Percentiles rank a stretch among this genome's conserved stretches.
These are phyloP conservation scores for Lentinula novae-zelandiae DNA, from an alignment of 1,284 basidiomycete species.

Conservation along the genomic window DNA sequence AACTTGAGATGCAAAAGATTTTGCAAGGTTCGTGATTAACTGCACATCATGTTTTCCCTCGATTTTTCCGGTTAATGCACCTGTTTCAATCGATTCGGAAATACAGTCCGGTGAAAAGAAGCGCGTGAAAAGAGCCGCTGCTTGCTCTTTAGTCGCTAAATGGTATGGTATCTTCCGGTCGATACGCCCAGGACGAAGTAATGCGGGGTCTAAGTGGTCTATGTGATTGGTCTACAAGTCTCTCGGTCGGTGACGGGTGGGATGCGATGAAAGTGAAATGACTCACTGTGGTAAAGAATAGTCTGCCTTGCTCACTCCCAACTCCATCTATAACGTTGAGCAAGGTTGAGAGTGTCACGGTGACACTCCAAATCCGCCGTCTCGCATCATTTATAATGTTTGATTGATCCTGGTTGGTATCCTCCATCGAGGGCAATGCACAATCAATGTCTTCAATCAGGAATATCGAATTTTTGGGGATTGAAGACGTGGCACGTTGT, in stretches of 20 bases:
- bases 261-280: background rate
- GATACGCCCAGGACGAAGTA: conserved; percentile 50
- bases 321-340: conserved; percentile 55
- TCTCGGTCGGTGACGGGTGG: background rate
- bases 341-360: conserved; percentile 39
- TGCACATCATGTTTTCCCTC: background rate
- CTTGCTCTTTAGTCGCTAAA: conserved; percentile 43
- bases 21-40: conserved; percentile 27
- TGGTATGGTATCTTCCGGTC: conserved; percentile 48
- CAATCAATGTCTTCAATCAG: conserved; percentile 57
- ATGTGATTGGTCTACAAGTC: conserved; percentile 44
- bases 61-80: too few species aligned
- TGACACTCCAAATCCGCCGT: conserved; percentile 29
- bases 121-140: conserved; percentile 43
- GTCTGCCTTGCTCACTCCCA: conserved; percentile 50
- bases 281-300: conserved; percentile 51
- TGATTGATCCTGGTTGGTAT: conserved; percentile 17
- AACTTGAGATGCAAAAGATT: conserved; percentile 38
- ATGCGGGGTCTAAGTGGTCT: conserved; percentile 48
- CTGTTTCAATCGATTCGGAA: background rate
- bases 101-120: conserved; percentile 40
- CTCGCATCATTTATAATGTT: background rate
- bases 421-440: conserved; percentile 44
- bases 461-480: conserved; percentile 48
- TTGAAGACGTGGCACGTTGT: conserved; percentile 37